These are phyloP conservation scores for Boletus patriciae DNA, from an alignment of 768 basidiomycete genomes.

Conservation along the genomic window DNA sequence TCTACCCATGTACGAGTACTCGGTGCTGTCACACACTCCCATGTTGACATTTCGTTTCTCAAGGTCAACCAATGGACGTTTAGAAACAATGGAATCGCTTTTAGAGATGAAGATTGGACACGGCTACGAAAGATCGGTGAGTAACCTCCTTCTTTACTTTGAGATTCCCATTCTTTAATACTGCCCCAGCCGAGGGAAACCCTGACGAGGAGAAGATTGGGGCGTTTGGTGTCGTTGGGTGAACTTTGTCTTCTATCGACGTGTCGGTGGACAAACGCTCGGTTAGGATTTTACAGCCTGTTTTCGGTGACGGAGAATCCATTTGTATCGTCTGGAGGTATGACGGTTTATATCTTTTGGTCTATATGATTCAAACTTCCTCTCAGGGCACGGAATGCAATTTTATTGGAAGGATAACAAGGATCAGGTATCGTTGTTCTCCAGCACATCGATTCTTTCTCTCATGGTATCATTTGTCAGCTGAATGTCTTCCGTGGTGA, in stretches of 20 bases:
- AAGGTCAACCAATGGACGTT: background rate
- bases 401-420: slow-evolving; percentile 96
- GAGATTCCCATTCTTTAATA: too few species aligned
- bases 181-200: slow-evolving; percentile 18
- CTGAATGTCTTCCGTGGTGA: slow-evolving; percentile 80
- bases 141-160: slow-evolving; percentile 27
- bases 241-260: too few species aligned
- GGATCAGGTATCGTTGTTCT: slow-evolving; percentile 58
- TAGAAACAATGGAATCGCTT: background rate
- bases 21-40: background rate
- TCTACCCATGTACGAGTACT: slow-evolving; percentile 49
- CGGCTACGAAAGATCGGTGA: too few species aligned
- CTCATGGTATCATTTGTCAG: slow-evolving; percentile 37
- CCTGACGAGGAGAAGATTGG: slow-evolving; percentile 26
- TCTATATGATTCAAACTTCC: too few species aligned
- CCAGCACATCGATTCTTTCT: background rate
- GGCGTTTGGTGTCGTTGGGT: slow-evolving; percentile 24
- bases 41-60: background rate
- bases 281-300: slow-evolving; percentile 67
- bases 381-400: slow-evolving; percentile 82
- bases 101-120: background rate
- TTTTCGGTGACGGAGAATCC: slow-evolving; percentile 85
- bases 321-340: slow-evolving; percentile 78
- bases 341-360: slow-evolving; percentile 5
- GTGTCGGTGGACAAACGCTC: too few species aligned